Percentiles rank a stretch among this genome's conserved stretches.
Conservation (phyloP, 257 asterid genomes). For the Solanum pimpinellifolium region DNA sequence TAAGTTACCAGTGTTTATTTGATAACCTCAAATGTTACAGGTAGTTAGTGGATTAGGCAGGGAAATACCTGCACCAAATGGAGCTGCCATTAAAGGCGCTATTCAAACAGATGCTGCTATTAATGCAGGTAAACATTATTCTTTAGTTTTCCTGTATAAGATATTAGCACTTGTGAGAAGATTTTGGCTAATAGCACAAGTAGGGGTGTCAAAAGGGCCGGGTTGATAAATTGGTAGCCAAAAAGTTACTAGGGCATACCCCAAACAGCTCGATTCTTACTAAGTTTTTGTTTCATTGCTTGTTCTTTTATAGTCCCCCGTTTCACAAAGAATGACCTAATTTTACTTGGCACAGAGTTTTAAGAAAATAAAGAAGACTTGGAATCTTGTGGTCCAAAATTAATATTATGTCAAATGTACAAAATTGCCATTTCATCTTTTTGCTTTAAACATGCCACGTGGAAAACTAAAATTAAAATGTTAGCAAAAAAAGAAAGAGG, state of each 20-base stretch:
- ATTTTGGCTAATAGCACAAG: background rate
- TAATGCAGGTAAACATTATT: conserved; percentile 52
- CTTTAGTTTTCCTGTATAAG: background rate
- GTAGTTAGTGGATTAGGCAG: conserved; percentile 89
- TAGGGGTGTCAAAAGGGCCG: background rate
- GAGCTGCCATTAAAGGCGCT: conserved; percentile 77
- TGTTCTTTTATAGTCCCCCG: background rate
- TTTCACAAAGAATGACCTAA: too few species aligned
- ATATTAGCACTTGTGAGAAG: background rate
- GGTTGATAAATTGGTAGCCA: background rate
- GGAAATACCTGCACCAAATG: conserved; percentile 93
- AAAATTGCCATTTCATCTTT: too few species aligned
- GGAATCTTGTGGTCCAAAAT: too few species aligned
- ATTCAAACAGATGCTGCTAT: conserved; percentile 95
- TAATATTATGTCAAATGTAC: too few species aligned
- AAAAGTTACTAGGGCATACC: background rate
- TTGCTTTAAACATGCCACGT: too few species aligned
- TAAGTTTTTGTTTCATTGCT: background rate
- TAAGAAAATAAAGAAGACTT: too few species aligned
- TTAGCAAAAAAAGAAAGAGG: too few species aligned
- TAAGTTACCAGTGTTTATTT: background rate
- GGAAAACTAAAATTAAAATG: too few species aligned
- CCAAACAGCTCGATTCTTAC: background rate
- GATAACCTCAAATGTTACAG: conserved; percentile 21
- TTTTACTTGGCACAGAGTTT: too few species aligned